phyloP scores from a whole-genome alignment of 768 basidiomycete genomes.

The Leccinum disarticulatum region DNA sequence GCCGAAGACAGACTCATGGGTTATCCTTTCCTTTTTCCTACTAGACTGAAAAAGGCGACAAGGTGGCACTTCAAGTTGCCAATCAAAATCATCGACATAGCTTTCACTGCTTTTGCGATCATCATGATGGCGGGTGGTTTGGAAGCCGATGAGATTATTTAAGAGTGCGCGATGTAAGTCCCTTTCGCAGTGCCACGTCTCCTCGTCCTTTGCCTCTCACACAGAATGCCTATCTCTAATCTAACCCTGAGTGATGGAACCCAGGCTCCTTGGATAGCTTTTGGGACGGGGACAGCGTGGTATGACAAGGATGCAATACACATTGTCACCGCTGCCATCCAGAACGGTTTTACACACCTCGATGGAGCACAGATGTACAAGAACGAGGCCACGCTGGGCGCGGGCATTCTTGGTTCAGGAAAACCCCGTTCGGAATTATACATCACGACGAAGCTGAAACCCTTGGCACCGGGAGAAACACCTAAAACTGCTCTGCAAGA shows the following conservation, averaged over 20 bases:
- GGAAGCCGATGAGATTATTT: no score
- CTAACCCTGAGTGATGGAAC: slow-evolving; percentile 57
- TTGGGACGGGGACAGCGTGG: slow-evolving; percentile 61
- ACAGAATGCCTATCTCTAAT: slow-evolving; percentile 28
- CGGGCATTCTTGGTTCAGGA: slow-evolving; percentile 48
- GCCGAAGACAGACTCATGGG: no score
- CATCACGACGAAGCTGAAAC: slow-evolving; percentile 57
- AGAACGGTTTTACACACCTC: slow-evolving; percentile 56
- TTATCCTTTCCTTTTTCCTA: no score
- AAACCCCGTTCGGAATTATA: slow-evolving; percentile 56
- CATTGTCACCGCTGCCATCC: slow-evolving; percentile 46
- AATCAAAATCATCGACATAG: no score
- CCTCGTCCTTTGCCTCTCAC: no score
- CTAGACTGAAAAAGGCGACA: no score
- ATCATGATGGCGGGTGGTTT: no score
- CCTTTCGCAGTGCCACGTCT: no score
- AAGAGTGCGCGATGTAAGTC: no score
- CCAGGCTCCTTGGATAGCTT: slow-evolving; percentile 55
- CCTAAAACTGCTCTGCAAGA: slow-evolving; percentile 49
- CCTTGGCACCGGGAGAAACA: slow-evolving; percentile 38
- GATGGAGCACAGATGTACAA: slow-evolving; percentile 62
- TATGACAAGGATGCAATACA: slow-evolving; percentile 42
- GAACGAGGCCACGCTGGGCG: slow-evolving; percentile 56
- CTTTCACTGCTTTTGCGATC: no score
- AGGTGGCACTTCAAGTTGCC: no score